Base-by-base conservation (phyloP, 2,329 filamentous ascomycete species). In the Colletotrichum sp. region DNA sequence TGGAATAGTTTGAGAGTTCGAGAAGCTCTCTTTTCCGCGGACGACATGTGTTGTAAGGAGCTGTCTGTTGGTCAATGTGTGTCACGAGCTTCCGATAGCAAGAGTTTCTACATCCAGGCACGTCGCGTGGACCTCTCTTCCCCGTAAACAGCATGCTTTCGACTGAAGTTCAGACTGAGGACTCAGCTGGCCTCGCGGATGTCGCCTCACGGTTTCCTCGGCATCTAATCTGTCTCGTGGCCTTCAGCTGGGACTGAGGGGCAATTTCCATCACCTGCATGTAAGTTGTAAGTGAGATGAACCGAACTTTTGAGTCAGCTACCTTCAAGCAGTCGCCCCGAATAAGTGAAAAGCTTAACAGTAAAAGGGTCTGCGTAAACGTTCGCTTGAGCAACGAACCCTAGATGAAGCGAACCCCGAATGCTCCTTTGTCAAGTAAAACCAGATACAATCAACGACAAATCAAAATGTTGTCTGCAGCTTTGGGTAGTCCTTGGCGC, bases 401-500 rank as follows among this genome's bases (percentile, higher is more conserved):
- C 55, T 58, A 16, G 1, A n/a, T 30, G 12, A n/a, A 13, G 15
- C 26, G 24, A 30, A 58, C 8, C 21, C 55, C 16, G 55, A 58
- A 58, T 16, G 9, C 24, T 26, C 24, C 3, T 58, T 30, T 58
- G 55, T 16, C 13, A 12, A 58, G 9, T 58, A 2, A n/a, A 28
- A 38, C 32, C 15, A 26, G 7, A 34, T 34, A n/a, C 21, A 43
- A 21, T 26, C 21, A 10, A 43, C 36, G 61, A 28, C 12, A 38
- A 24, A 43, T 80, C 68, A 84, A 32, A 87, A 94, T 0, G 91
- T 93, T 0, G 92, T 93, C 77, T 88, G 88, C 63, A 94, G 82
- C 77, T 90, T 88, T 0, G 92, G 90, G 80, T 94, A 95, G 9
- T 94, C 91, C 75, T 92, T 90, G 8, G 92, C 83, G 12, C 82